Base-by-base conservation (phyloP, 2,329 filamentous ascomycete species). In the Mycogone perniciosa region DNA sequence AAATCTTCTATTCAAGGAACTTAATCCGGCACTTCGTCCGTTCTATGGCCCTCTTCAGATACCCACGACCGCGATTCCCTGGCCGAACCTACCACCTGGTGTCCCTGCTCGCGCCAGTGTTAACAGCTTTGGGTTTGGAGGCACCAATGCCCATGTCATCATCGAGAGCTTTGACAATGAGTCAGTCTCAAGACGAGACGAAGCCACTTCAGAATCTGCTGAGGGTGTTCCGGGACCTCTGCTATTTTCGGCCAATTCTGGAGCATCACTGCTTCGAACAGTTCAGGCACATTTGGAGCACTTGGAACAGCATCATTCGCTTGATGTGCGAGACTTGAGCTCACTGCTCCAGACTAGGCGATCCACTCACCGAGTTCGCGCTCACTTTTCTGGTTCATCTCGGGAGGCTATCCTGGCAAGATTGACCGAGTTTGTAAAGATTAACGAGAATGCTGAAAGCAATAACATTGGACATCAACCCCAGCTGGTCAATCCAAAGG, bases 121-220 rank as follows among this genome's bases (percentile, higher is more conserved):
- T 30, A 67, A 67, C 54, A 60, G 61, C n/a, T 75, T 75, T 44
- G 73, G 73, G 9, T 48, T 48, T 44, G 72, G 70, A 13, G 71
- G 67, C 34, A 68, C 71, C 11, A 11, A 10, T 9, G 33, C 11
- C 4, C 11, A 7, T 8, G 7, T 11, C 11, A 20, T 20, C 20
- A 35, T 8, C 33, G 20, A 35, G 7, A 7, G 33, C 11, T 56
- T 55, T 39, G 30, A 20, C 20, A 20, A 20, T 20, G 20, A 20
- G 20, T 20, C 20, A 20, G 20, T 20, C 20, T 20, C 3, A 3
- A 20, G 20, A 20, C 20, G 3, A 20, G 20, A 20, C 20, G 20
- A 20, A 20, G 20, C 20, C 20, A 20, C 20, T 20, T 3, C 20
- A 20, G 20, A 20, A 20, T 20, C 20, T 20, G 20, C 20, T 20